These are phyloP conservation scores for Spathaspora passalidarum DNA, from an alignment of 805 yeast species.

Conservation along the genomic window DNA sequence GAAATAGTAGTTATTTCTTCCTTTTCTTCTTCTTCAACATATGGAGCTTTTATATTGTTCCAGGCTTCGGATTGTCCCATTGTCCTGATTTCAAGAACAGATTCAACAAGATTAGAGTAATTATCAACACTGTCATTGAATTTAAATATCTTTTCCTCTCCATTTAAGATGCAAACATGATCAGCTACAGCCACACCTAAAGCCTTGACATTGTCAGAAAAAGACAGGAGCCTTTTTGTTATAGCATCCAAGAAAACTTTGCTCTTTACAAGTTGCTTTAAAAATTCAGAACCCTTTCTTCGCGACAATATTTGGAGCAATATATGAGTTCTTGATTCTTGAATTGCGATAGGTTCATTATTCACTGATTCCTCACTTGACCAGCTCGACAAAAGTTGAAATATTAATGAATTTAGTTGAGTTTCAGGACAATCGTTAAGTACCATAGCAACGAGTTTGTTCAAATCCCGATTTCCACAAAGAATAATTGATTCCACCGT, in stretches of 20 bases:
- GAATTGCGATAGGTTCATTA: slow-evolving; percentile 39
- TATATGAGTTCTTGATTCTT: slow-evolving; percentile 47
- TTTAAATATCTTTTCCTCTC: slow-evolving; percentile 29
- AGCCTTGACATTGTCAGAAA: slow-evolving; percentile 41
- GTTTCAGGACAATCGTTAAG: slow-evolving; percentile 4
- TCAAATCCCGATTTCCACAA: slow-evolving; percentile 20
- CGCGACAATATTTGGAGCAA: slow-evolving; percentile 32
- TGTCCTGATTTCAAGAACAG: slow-evolving; percentile 1
- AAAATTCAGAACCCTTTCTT: slow-evolving; percentile 14
- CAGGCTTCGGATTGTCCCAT: slow-evolving; percentile 16
- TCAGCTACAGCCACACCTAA: slow-evolving; percentile 62
- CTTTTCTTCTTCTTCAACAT: slow-evolving; percentile 14
- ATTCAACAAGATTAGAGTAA: slow-evolving; percentile 21
- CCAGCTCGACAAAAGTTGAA: slow-evolving; percentile 15
- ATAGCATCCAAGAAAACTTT: slow-evolving; percentile 46
- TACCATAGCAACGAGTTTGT: slow-evolving; percentile 15
- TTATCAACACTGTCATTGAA: slow-evolving; percentile 24
- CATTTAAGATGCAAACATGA: slow-evolving; percentile 32
- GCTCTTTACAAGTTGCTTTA: slow-evolving; percentile 30
- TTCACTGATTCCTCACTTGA: slow-evolving; percentile 31
- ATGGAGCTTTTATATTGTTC: slow-evolving; percentile 16
- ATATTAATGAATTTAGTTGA: slow-evolving; percentile 5
- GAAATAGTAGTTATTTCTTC: not conserved
- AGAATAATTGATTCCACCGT: slow-evolving; percentile 7
- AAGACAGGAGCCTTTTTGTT: slow-evolving; percentile 53